Evolutionary conservation across 106 monocot species (phyloP), one percentile per base, ranked within the genome.

Genomic region (Posidonia australis): DNA sequence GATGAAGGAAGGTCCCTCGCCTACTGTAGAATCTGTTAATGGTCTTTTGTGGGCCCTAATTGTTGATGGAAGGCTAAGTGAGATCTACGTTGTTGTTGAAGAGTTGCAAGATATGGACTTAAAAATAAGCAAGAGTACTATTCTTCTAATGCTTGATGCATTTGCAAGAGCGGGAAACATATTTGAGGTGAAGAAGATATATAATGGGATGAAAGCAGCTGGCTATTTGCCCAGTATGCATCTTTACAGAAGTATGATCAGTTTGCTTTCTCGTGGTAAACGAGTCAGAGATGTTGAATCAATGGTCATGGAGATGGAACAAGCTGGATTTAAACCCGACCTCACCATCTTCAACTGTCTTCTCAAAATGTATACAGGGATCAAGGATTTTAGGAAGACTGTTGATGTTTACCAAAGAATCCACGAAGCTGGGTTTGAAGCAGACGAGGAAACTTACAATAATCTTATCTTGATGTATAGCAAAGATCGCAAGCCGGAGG

Each of bases 171-270:
- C 69, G 41, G 85, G 90, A 57, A 87, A 91, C 44, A 83, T 98
- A 42, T 98, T 98, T 76, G 96, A 91, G 76, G 96, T 98, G 19
- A 98, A 80, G 65, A 98, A 91, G 67, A 98, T 98, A 80, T 98
- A 98, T 41, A 76, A 84, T 70, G 96, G 87, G 17, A 91, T 98
- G 96, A 98, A 98, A 72, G 87, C 82, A 56, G 76, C 90, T 20
- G 96, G 96, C 1, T 98, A 85, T 75, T 69, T 98, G 67, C 96
- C 96, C 21, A 91, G 71, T 45, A 84, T 91, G 85, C 82, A 91
- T 67, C 63, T 85, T 32, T 98, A 91, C 49, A 90, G 78, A 68
- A 90, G 77, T 64, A 98, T 91, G 83, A 81, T 98, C 64, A 60
- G 74, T 58, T 76, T 98, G 74, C 63, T 98, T 14, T 78, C 71